Evolutionary conservation across 2,329 filamentous ascomycete genomes (phyloP).

Genomic region (Phialemonium atrogriseum): DNA sequence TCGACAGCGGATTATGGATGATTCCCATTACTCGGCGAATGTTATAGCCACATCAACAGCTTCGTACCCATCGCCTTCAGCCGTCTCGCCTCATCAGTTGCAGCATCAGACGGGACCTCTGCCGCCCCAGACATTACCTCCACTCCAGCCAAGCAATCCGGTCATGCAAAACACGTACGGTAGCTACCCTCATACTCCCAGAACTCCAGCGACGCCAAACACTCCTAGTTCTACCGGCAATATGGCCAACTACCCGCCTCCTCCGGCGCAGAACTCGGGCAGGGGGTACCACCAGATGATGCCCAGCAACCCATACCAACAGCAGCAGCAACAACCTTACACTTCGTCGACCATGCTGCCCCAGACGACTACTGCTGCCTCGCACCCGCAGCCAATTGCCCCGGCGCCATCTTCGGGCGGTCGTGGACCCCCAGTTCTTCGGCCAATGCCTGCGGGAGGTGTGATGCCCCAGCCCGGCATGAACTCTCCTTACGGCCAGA

Average conservation of each 20-base stretch:
- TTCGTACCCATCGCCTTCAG: constrained; percentile 35
- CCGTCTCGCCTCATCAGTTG: constrained; percentile 43
- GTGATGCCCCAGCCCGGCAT: constrained; percentile 51
- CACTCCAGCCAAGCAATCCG: constrained; percentile 38
- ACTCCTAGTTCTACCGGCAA: constrained; percentile 47
- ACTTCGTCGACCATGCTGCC: constrained; percentile 55
- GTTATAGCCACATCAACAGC: constrained; percentile 46
- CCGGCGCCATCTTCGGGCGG: constrained; percentile 55
- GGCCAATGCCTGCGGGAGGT: constrained; percentile 63
- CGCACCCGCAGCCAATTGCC: constrained; percentile 68
- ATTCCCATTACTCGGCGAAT: constrained; percentile 45
- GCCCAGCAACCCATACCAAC: constrained; percentile 41
- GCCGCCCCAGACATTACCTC: constrained; percentile 47
- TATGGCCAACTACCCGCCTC: constrained; percentile 45
- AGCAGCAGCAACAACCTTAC: constrained; percentile 45
- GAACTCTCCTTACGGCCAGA: constrained; percentile 52
- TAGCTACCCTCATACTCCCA: constrained; percentile 52
- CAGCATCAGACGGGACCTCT: constrained; percentile 32
- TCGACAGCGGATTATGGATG: constrained; percentile 42
- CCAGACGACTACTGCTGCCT: constrained; percentile 56
- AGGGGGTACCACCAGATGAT: constrained; percentile 47
- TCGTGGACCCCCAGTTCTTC: constrained; percentile 50
- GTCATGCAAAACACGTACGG: constrained; percentile 48
- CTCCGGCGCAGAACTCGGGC: constrained; percentile 33
- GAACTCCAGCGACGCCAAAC: constrained; percentile 55